Base-by-base conservation (phyloP, 2,329 filamentous ascomycete genomes). In the Talaromyces sp. region DNA sequence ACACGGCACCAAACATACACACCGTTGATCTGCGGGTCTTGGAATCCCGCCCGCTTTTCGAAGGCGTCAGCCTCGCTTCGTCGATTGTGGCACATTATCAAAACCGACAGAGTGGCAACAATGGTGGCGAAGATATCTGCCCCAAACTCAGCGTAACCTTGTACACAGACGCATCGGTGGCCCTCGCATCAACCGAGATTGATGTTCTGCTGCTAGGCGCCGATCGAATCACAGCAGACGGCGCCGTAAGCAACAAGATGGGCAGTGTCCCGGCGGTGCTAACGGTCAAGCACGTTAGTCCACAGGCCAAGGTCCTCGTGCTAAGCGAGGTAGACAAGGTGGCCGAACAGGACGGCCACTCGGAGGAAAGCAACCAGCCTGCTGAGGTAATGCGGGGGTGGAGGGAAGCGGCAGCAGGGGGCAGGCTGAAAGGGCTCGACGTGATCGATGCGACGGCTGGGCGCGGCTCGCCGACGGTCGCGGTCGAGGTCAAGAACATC, bases 41-140 rank as follows among this genome's bases (percentile, higher is more conserved):
- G 3, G 88, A 90, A 70, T 90, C 88, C 2, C 79, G 88, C 0
- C 88, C 88, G 0, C 77, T 86, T 0, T 89, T 82, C 65, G 87
- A 91, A 72, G 88, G 87, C 8, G 84, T 84, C 4, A 36, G 51
- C 44, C 61, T 63, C 3, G 85, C 84, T 62, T 84, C 65, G 69
- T 73, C 60, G 55, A 66, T 64, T 42, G 62, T 62, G 61, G 72
- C 65, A 8, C 39, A 55, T 27, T 27, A 51, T 13, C 22, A 52
- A 25, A 70, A 66, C 27, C 65, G 64, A 53, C 60, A 63, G 30
- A 28, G 13, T 15, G 13, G 33, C 33, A 13, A 22, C 11, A n/a
- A 49, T 28, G n/a, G 33, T 17, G n/a, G 32, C 22, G 56, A 36
- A 15, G 9, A 19, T 13, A 60, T 63, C 64, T 44, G 1, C 60